Base-by-base conservation (phyloP, 2,329 filamentous ascomycete genomes). In the Paraconiothyrium sp. region DNA sequence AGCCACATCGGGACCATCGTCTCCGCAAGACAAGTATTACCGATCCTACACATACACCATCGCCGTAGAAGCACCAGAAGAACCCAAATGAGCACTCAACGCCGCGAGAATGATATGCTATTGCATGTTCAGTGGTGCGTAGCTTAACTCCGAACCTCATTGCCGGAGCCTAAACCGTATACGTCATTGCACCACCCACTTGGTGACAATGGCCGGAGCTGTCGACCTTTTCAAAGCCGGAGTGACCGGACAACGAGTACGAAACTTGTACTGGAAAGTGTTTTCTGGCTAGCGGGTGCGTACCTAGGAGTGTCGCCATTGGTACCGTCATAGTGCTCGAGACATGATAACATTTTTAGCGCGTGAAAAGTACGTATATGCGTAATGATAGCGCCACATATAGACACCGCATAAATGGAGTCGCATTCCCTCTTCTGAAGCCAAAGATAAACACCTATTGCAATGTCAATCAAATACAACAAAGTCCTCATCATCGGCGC, bases 401-500 rank as follows among this genome's bases (percentile, higher is more conserved):
- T 60, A 20, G 27, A 48, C 37, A 57, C 10, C 30, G 27, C 13
- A 39, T 48, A 56, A 8, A 56, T 48, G 11, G 41, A 46, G 3
- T 14, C 16, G 7, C 7, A 2, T 6, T 14, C 16, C 9, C 22
- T 20, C 16, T 10, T 7, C 35, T 10, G 13, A 41, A 34, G 4
- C n/a, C 9, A 24, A 16, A 4, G 22, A 4, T 27, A 37, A 22
- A 35, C 55, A 24, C 27, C 3, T 32, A 67, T 32, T 57, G 75
- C 59, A 62, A 79, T 84, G 83, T 68, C 79, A 62, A 76, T 83
- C 61, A 73, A 73, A 41, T 86, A 85, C 76, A 83, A 82, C 65
- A 85, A 85, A 72, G 79, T 85, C 22, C 80, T 86, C 9, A 72
- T 87, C 32, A 76, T 87, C 10, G 85, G 85, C n/a, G 85, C 84